These are phyloP conservation scores for Fusarium sp. DNA, from an alignment of 2,329 filamentous ascomycete species.

Conservation along the genomic window DNA sequence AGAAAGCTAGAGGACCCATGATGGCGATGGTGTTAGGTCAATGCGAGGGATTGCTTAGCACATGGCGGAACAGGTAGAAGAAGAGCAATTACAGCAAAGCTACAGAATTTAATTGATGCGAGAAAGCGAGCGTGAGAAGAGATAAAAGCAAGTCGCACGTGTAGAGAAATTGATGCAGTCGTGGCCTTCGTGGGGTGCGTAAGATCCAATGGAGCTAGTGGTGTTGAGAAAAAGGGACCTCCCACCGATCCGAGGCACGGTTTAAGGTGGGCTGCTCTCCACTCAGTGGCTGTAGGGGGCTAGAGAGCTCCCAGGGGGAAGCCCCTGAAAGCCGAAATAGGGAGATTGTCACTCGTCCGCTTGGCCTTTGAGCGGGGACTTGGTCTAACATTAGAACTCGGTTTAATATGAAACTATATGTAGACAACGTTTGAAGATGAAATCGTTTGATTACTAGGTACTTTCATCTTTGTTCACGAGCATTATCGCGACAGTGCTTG, in stretches of 20 bases:
- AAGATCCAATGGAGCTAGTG: constrained; percentile 14
- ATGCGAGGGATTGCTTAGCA: constrained; percentile 27
- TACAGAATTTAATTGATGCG: not conserved
- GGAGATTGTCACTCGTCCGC: constrained; percentile 27
- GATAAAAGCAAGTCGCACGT: not conserved
- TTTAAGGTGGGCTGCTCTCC: constrained; percentile 15
- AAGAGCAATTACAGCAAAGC: not conserved
- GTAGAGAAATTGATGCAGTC: constrained; percentile 31
- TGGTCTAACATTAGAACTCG: not conserved
- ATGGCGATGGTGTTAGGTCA: constrained; percentile 34
- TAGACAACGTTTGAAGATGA: not conserved
- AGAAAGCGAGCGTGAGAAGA: constrained; percentile 9
- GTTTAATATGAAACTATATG: not conserved
- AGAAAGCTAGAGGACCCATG: constrained; percentile 56
- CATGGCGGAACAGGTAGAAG: constrained; percentile 25
- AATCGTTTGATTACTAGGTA: not conserved
- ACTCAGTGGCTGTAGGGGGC: constrained; percentile 22
- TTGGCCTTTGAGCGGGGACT: not conserved
- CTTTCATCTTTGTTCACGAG: not conserved
- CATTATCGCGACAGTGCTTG: too few species aligned
- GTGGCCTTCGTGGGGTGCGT: constrained; percentile 39
- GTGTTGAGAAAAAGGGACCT: constrained; percentile 39
- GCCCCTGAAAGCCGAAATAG: constrained; percentile 38
- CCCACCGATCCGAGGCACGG: constrained; percentile 29
- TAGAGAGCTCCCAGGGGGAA: constrained; percentile 12